These are phyloP conservation scores for Striga hermonthica DNA, from an alignment of 305 asterid species.

Conservation along the genomic window DNA sequence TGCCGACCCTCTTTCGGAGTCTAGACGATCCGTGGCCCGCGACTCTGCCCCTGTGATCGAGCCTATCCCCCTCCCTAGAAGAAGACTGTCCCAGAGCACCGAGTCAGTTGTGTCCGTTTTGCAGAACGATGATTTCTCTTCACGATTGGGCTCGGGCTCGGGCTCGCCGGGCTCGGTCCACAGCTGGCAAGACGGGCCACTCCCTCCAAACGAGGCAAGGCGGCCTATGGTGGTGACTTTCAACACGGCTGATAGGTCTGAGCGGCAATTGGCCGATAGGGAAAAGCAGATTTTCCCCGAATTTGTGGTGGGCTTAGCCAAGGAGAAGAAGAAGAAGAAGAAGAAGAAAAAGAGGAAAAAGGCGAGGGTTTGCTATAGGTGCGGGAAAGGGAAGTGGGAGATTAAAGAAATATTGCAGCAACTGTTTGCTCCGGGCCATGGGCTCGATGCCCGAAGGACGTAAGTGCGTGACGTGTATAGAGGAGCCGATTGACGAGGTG, in stretches of 20 bases:
- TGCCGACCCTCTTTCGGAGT: conserved; percentile 63
- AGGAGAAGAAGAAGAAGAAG: conserved; percentile 13
- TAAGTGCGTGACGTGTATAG: conserved; percentile 9
- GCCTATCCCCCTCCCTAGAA: conserved; percentile 66
- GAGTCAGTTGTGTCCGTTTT: conserved; percentile 80
- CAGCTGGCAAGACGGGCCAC: conserved; percentile 36
- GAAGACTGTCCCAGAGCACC: conserved; percentile 65
- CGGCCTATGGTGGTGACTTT: conserved; percentile 41
- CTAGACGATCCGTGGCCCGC: conserved; percentile 45
- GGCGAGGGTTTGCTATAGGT: conserved; percentile 64
- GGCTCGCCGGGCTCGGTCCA: conserved; percentile 62
- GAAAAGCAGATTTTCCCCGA: not conserved
- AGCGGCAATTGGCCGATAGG: conserved; percentile 41
- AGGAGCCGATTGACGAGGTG: conserved; percentile 3
- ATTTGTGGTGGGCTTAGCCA: not conserved
- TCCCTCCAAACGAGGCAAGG: conserved; percentile 44
- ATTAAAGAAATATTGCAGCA: conserved; percentile 39
- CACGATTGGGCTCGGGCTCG: conserved; percentile 64
- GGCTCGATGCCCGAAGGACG: conserved; percentile 12
- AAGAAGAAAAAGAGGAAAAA: conserved; percentile 51
- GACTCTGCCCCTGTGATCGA: conserved; percentile 58
- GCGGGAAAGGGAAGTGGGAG: conserved; percentile 93
- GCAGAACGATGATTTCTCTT: conserved; percentile 64
- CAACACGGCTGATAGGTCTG: conserved; percentile 30
- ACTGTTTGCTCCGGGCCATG: conserved; percentile 3